phyloP scores from a whole-genome alignment of 352 stramenopile genomes.

The Phytopythium ostracodes region DNA sequence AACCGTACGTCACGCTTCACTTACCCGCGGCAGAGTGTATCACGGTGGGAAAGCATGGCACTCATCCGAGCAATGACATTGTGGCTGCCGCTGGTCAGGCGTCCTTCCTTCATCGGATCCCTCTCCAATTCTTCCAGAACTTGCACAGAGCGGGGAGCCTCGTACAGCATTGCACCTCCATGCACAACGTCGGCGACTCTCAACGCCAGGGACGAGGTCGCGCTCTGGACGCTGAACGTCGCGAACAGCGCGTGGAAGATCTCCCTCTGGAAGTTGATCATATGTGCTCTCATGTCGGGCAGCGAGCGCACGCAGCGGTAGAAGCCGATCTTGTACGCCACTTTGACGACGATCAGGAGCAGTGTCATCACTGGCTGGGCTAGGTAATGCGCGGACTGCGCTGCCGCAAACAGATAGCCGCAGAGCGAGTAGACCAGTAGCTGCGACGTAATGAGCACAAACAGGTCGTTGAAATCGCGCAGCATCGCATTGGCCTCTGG shows the following conservation, averaged over 20 bases:
- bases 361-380: slow-evolving; percentile 14
- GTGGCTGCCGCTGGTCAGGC: too few species aligned
- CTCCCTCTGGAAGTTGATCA: slow-evolving; percentile 36
- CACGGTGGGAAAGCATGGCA: too few species aligned
- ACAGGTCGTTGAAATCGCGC: too few species aligned
- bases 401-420: too few species aligned
- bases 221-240: slow-evolving; percentile 33
- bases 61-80: too few species aligned
- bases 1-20: too few species aligned
- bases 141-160: slow-evolving; percentile 4
- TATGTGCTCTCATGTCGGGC: slow-evolving; percentile 20
- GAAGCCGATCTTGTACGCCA: slow-evolving; percentile 24
- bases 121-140: slow-evolving; percentile 12
- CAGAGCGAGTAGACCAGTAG: too few species aligned
- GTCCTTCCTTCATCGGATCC: background rate
- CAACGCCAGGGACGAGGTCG: slow-evolving; percentile 20
- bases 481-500: too few species aligned
- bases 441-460: too few species aligned
- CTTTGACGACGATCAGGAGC: slow-evolving; percentile 24
- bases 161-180: slow-evolving; percentile 9
- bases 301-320: slow-evolving; percentile 11
- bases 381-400: too few species aligned
- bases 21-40: too few species aligned
- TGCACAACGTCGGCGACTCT: slow-evolving; percentile 18
- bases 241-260: slow-evolving; percentile 43